Evolutionary conservation across 129 eudicot genomes (phyloP), one percentile per base, ranked within the genome.

Genomic region (Sambucus nigra): DNA sequence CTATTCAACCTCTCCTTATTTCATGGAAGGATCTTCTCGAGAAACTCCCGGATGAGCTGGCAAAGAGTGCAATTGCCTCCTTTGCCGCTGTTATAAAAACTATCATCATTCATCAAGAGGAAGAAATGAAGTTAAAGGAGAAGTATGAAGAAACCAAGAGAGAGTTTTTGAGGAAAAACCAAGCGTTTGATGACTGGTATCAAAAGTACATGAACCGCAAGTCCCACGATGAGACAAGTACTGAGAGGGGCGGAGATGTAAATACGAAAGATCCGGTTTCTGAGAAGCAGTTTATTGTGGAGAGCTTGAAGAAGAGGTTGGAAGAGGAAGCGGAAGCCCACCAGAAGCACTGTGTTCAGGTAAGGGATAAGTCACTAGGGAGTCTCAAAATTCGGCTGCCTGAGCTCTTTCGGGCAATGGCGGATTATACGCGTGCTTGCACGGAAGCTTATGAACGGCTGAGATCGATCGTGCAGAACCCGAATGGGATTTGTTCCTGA

Each of bases 11-110:
- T 56, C 86, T 89, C 23, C 81, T 89, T 54, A 80, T 72, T 24
- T 41, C 76, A 3, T 89, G 97, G 97, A 83, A 84, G 40, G 95
- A 89, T 42, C 79, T 53, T 52, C 86, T 89, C 15, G 95, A 84
- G 71, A 89, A 84, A 86, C 95, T 89, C 59, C 95, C 97, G 0
- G 95, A 89, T 29, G 97, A 89, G 60, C 79, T 81, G 50, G 87
- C 93, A 1, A 89, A 69, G 68, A 79, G 85, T 22, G 95, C 97
- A 0, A 78, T 89, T 39, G 31, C 79, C 0, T 89, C 97, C 9
- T 89, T 84, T 60, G 77, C 80, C 4, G 95, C 95, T 1, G 93
- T 89, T 26, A 81, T 89, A 18, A 74, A 76, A 64, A 78, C 97
- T 57, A 89, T 89, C 21, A 64, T 81, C 35, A 25, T 70, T 31